Base-by-base conservation (phyloP, 768 basidiomycete species). In the Sarcodon sp. region DNA sequence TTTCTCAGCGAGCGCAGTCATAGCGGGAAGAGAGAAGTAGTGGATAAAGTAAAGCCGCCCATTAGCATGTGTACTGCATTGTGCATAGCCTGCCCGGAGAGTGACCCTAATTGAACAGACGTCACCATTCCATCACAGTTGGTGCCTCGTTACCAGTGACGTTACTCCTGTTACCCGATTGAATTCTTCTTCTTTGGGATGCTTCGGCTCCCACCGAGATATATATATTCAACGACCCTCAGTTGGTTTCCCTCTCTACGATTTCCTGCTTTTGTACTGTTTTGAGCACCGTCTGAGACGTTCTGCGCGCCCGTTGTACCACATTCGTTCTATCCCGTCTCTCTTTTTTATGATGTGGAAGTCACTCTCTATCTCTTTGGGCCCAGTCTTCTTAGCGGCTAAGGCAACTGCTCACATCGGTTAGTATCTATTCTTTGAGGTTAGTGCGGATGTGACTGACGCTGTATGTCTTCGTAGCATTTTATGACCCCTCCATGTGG, bases 401-500 rank as follows among this genome's bases (percentile, higher is more conserved):
- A 15, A 34, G 35, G 54, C 50, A 37, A 51, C 49, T n/a, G 57
- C 51, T 8, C 57, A 58, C 48, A 44, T 48, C 33, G 51, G 56
- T 57, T 10, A 43, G 55, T 45, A 1, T 10, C 11, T 6, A 18
- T 13, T 11, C n/a, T 4, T 35, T 16, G 18, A 38, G 13, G 7
- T 46, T 11, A 32, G 11, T 33, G 35, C 37, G n/a, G 15, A 7
- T 35, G 10, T 44, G 5, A 8, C 21, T 35, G 21, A 33, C 12
- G 39, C 8, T n/a, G 32, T 16, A 15, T 34, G 33, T 34, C 12
- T 44, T 13, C 34, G n/a, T 43, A 66, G 61, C 56, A 2, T 41
- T 68, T 1, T 68, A 55, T 55, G 55, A 65, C 39, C 54, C 57
- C 0, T 56, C 57, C 43, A 69, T 68, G 64, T 70, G 51, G 46